These are phyloP conservation scores for Alternaria gansuensis DNA, from an alignment of 2,329 filamentous ascomycete genomes.

Conservation along the genomic window DNA sequence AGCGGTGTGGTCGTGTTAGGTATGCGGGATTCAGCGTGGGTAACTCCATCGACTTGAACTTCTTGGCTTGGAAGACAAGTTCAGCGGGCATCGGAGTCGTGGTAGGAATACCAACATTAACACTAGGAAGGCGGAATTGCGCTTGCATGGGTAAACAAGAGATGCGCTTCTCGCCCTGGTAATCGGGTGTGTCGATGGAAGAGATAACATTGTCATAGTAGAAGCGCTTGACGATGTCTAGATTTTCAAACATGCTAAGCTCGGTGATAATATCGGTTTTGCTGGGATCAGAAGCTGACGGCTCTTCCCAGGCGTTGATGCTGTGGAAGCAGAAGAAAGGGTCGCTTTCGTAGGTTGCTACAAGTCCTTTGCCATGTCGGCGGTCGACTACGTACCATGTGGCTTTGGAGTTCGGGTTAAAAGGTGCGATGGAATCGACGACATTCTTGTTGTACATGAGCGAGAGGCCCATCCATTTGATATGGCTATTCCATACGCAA, in stretches of 20 bases:
- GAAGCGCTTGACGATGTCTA: conserved; percentile 71
- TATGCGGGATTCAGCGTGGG: conserved; percentile 71
- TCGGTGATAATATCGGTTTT: conserved; percentile 72
- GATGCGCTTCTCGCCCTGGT: conserved; percentile 37
- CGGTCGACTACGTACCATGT: conserved; percentile 81
- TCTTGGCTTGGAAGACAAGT: conserved; percentile 35
- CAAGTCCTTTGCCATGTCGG: conserved; percentile 66
- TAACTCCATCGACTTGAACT: conserved; percentile 65
- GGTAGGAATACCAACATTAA: conserved; percentile 48
- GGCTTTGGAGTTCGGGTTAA: conserved; percentile 64
- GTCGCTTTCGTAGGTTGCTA: conserved; percentile 72
- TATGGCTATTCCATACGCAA: conserved; percentile 74
- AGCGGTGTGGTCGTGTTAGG: conserved; percentile 64
- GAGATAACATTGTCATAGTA: conserved; percentile 64
- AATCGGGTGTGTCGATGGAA: conserved; percentile 24
- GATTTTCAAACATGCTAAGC: conserved; percentile 68
- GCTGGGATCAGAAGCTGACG: conserved; percentile 41
- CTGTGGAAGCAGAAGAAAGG: conserved; percentile 83
- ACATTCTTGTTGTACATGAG: conserved; percentile 73
- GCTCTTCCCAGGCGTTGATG: conserved; percentile 78
- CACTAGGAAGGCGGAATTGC: conserved; percentile 40
- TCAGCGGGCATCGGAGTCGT: conserved; percentile 18
- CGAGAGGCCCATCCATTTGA: conserved; percentile 65
- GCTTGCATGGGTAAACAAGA: conserved; percentile 41
- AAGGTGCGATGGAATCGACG: conserved; percentile 71